Conservation (phyloP, 2,329 filamentous ascomycete genomes). For the Apiospora rasikravindrae region DNA sequence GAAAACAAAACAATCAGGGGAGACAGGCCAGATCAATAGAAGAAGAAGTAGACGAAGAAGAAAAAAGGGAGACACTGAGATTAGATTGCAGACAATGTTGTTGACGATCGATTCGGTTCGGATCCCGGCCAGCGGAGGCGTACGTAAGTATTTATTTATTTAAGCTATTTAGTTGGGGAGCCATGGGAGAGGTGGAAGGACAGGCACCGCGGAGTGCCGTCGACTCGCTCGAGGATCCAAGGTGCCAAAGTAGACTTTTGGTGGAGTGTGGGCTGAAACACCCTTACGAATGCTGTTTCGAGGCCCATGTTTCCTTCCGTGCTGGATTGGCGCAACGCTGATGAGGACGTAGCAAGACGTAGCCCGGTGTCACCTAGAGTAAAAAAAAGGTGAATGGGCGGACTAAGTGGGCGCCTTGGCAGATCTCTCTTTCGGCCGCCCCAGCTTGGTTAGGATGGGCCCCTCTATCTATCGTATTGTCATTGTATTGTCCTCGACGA, state of each 20-base stretch:
- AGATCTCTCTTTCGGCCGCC: conserved; percentile 6
- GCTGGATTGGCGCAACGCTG: conserved; percentile 3
- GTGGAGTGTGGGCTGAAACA: conserved; percentile 20
- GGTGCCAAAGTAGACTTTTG: conserved; percentile 7
- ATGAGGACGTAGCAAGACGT: conserved; percentile 6
- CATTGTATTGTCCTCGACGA: too few relatives aligned
- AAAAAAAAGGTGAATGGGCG: neutral
- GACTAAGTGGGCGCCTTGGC: conserved; percentile 4
- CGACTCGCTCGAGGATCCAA: neutral
- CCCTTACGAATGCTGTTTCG: conserved; percentile 19
- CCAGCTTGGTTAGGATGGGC: neutral
- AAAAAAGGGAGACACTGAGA: neutral
- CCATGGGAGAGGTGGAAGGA: neutral
- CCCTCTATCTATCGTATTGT: too few relatives aligned
- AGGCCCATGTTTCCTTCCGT: conserved; percentile 13
- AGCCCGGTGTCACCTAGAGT: conserved; percentile 7
- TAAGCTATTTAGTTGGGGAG: neutral
- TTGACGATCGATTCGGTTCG: neutral
- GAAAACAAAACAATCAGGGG: neutral
- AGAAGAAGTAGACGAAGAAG: neutral
- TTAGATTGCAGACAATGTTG: conserved; percentile 3
- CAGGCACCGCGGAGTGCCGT: neutral
- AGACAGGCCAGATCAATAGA: neutral
- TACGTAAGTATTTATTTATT: neutral
- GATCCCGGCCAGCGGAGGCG: neutral